phyloP scores from a whole-genome alignment of 1,284 basidiomycete genomes.

The Moniliella sp. region DNA sequence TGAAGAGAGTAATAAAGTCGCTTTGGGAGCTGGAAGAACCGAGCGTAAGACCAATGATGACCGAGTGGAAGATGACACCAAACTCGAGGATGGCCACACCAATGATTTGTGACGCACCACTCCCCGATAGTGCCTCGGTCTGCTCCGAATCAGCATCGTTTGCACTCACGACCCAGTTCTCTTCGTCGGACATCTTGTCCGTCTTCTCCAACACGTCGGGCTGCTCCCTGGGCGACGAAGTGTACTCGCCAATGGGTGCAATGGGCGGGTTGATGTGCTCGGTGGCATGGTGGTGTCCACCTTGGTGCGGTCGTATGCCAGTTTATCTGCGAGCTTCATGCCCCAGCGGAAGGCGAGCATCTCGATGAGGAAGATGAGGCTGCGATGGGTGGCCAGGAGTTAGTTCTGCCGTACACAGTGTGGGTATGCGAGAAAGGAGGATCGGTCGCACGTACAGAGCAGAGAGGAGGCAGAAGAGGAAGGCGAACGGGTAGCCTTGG shows the following conservation, averaged over 20 bases:
- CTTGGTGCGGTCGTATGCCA: slow-evolving; percentile 25
- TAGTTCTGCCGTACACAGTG: too few species aligned
- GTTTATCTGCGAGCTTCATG: slow-evolving; percentile 7
- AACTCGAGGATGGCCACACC: slow-evolving; percentile 70
- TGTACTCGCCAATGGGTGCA: slow-evolving; percentile 1
- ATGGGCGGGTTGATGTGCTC: slow-evolving; percentile 16
- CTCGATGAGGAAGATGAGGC: slow-evolving; percentile 20
- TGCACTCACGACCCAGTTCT: too few species aligned
- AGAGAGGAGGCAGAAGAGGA: slow-evolving; percentile 25
- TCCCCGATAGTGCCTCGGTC: slow-evolving; percentile 6
- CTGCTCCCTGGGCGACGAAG: too few species aligned
- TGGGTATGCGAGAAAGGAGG: background rate
- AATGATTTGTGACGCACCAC: slow-evolving; percentile 50
- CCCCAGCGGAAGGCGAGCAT: slow-evolving; percentile 26
- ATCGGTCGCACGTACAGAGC: slow-evolving; percentile 15
- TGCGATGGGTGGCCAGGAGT: background rate
- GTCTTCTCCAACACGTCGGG: background rate
- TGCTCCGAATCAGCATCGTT: too few species aligned
- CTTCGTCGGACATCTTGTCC: too few species aligned
- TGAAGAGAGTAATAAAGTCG: slow-evolving; percentile 63
- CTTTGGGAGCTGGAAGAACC: slow-evolving; percentile 60
- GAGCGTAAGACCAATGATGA: slow-evolving; percentile 79
- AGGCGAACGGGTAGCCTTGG: slow-evolving; percentile 19
- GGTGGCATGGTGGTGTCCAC: slow-evolving; percentile 23
- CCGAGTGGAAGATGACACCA: slow-evolving; percentile 56